Base-by-base conservation (phyloP, 2,329 filamentous ascomycete genomes). In the Ophiostoma ips region DNA sequence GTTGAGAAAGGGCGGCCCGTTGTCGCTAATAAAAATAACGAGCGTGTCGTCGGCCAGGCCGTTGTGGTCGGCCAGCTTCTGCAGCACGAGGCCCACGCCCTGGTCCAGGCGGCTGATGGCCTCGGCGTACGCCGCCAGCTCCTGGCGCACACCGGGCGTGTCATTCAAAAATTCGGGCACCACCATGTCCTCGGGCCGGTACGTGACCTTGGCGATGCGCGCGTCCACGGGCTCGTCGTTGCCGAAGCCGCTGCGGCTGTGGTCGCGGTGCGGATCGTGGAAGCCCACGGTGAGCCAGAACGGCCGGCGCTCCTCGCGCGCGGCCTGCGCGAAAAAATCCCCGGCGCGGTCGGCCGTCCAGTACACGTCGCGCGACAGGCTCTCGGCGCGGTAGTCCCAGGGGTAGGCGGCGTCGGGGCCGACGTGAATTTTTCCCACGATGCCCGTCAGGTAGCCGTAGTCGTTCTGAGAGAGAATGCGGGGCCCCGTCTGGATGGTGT, bases 401-500 rank as follows among this genome's bases (percentile, higher is more conserved):
- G 67, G 66, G 50, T 71, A 72, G 0, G 61, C 60, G 1, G 46
- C 45, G 0, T 48, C 40, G 0, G 69, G 70, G 1, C 68, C 68
- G 11, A 73, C 71, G 44, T 74, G 71, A 0, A 73, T 59, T 55
- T 74, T 73, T 3, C 69, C 69, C 2, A 73, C 57, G 19, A 75
- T 68, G 0, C 68, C 70, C 0, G 70, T 73, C 40, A 60, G 63
- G 53, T 72, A 71, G 1, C 68, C 70, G 1, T 59, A 71, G 1
- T 67, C 70, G 1, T 59, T 54, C 2, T 57, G 48, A 16, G 63
- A 63, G 53, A 74, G 64, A 0, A 71, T 50, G 0, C 52, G 36
- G 1, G 71, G 70, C 0, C 60, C 58, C 0, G 67, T 68, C 43
- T 72, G 63, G 28, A 73, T 58, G 52, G 69, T 59, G 40, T 69